Base-by-base conservation (phyloP, 768 basidiomycete species). In the Hortiboletus flavorubellus region DNA sequence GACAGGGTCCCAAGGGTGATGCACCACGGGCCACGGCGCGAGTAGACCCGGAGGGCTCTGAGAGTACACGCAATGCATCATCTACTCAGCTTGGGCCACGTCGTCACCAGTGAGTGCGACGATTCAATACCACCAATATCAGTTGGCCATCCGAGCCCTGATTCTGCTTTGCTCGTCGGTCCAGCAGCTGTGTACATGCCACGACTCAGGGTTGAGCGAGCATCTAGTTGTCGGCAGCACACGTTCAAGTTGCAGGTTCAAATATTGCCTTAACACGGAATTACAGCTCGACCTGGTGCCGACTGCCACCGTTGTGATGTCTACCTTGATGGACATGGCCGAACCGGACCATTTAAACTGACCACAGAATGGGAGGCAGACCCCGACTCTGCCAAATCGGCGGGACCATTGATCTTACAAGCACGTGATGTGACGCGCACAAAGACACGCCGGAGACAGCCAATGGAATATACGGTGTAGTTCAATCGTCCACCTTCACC, bases 381-480 rank as follows among this genome's bases (percentile, higher is more conserved):
- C 21, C 1, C 21, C 21, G 39, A 40, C 18, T 18, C 23, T 42
- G 41, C 21, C 21, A 21, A 21, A 42, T 14, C 41, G 41, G 23
- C 40, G 21, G 9, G 42, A 43, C 8, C 16, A 4, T 46, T 65
- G 64, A 51, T 53, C 58, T 61, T 53, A 21, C 39, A 38, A 48
- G 23, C 66, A 69, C 67, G 62, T 67, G 67, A 67, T 55, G 21
- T 47, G 29, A 51, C 64, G 41, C 66, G 50, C 16, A 31, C 23
- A 11, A 12, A 35, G 49, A 34, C 54, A 16, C 18, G 30, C 34
- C 37, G 10, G 11, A 12, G 39, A 15, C 48, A 43, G 26, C 26
- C 35, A 48, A 58, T 44, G 55, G 49, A 52, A 55, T 59, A 8
- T 34, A 15, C 34, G 6, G 16, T 40, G n/a, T 29, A 15, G 23